These are phyloP conservation scores for Aspergillus felis DNA, from an alignment of 2,329 filamentous ascomycete species.

Conservation along the genomic window DNA sequence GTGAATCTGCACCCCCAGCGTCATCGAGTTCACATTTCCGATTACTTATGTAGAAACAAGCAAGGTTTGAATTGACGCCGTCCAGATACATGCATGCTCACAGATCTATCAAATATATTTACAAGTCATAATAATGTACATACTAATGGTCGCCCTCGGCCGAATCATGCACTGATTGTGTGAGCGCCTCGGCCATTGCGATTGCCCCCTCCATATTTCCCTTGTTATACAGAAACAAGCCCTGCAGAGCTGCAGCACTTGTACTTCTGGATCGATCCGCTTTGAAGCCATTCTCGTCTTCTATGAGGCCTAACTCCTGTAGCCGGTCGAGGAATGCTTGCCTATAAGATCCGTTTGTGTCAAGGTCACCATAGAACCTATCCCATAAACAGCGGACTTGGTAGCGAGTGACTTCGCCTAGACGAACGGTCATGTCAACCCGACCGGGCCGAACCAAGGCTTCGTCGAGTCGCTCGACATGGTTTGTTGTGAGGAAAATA, in stretches of 20 bases:
- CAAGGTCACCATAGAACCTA: slow-evolving; percentile 85
- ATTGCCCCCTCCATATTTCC: slow-evolving; percentile 84
- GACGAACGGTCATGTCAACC: slow-evolving; percentile 86
- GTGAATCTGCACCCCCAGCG: neutral
- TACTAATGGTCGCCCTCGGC: slow-evolving; percentile 17
- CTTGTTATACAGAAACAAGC: slow-evolving; percentile 94
- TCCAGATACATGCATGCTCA: neutral
- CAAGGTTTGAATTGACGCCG: neutral
- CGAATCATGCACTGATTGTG: slow-evolving; percentile 29
- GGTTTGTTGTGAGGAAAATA: slow-evolving; percentile 91
- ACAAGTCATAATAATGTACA: slow-evolving; percentile 21
- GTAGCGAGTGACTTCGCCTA: slow-evolving; percentile 80
- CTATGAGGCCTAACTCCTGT: slow-evolving; percentile 66
- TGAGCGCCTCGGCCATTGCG: slow-evolving; percentile 60
- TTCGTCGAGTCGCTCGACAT: slow-evolving; percentile 82
- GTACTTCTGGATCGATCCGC: slow-evolving; percentile 52
- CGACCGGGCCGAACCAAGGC: slow-evolving; percentile 86
- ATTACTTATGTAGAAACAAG: neutral
- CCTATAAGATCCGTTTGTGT: slow-evolving; percentile 59
- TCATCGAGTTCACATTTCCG: neutral
- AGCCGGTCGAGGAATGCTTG: slow-evolving; percentile 68
- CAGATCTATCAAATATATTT: slow-evolving; percentile 13
- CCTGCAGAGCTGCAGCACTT: slow-evolving; percentile 89
- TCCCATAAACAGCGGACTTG: slow-evolving; percentile 90
- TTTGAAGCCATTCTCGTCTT: slow-evolving; percentile 49